Percentiles rank a stretch among this genome's conserved stretches.
These are phyloP conservation scores for Alternaria triticina DNA, from an alignment of 2,329 filamentous ascomycete species.

Conservation along the genomic window DNA sequence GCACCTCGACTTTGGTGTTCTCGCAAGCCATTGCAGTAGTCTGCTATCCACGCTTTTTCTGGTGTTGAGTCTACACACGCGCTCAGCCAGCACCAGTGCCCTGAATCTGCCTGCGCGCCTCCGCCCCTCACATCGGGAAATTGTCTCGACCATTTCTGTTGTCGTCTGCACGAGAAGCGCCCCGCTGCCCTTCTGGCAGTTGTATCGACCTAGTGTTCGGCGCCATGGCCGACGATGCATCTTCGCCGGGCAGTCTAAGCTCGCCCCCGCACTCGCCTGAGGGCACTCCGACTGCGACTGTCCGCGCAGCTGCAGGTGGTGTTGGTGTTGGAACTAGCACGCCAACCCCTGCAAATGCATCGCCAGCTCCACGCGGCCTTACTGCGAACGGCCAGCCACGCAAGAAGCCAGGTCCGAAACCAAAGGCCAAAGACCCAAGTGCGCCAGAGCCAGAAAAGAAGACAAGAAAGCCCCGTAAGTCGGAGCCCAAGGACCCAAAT, in stretches of 20 bases:
- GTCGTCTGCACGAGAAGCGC: background rate
- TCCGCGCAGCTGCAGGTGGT: constrained; percentile 36
- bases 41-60: constrained; percentile 33
- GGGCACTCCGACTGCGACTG: constrained; percentile 42
- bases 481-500: constrained; percentile 58
- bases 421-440: constrained; percentile 46
- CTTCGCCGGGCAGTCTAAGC: constrained; percentile 46
- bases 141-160: background rate
- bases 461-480: constrained; percentile 54
- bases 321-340: constrained; percentile 41
- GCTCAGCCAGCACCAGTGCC: constrained; percentile 18
- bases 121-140: background rate
- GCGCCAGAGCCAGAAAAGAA: constrained; percentile 50
- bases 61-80: constrained; percentile 42
- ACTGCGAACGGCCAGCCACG: constrained; percentile 46
- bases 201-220: constrained; percentile 18
- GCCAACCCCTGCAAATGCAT: constrained; percentile 39
- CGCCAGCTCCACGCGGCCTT: constrained; percentile 38
- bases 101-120: background rate
- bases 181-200: background rate
- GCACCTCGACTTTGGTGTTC: constrained; percentile 44
- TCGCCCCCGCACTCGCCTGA: constrained; percentile 49
- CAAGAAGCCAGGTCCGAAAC: constrained; percentile 54
- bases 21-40: constrained; percentile 34
- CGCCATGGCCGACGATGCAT: constrained; percentile 45